Evolutionary conservation across 208 protist species (phyloP).

Genomic region (Trypanosoma conorhini): DNA sequence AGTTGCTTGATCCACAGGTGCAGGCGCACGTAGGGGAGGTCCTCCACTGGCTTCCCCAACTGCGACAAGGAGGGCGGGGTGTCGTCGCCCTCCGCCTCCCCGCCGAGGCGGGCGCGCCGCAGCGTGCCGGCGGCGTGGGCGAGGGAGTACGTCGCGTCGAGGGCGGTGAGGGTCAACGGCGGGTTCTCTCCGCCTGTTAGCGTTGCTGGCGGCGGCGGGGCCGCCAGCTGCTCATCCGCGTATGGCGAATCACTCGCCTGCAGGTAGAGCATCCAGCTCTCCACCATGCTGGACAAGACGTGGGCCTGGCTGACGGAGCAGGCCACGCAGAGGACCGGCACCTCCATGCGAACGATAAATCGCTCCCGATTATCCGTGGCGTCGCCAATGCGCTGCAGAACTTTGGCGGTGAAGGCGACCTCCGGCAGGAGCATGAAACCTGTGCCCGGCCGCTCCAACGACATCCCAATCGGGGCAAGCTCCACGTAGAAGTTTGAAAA

Average conservation of each 20-base stretch:
- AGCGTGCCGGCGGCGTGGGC: not conserved
- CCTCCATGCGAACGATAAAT: constrained; percentile 72
- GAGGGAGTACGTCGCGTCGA: not conserved
- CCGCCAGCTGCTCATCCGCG: not conserved
- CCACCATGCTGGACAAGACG: constrained; percentile 68
- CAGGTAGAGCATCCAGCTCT: constrained; percentile 62
- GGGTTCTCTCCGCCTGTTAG: not conserved
- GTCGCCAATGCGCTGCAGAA: constrained; percentile 75
- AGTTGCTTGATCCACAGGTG: constrained; percentile 64
- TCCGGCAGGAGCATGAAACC: constrained; percentile 79
- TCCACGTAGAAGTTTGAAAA: constrained; percentile 81
- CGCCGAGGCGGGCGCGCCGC: not conserved
- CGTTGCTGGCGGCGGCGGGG: not conserved
- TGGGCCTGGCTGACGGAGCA: constrained; percentile 77
- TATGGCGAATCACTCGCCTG: not conserved
- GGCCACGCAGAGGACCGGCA: constrained; percentile 60
- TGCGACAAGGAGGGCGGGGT: not conserved
- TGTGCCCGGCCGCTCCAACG: constrained; percentile 48
- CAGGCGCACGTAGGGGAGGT: constrained; percentile 51
- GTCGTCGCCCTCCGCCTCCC: constrained; percentile 25
- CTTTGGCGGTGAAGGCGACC: constrained; percentile 62
- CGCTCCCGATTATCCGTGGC: constrained; percentile 40
- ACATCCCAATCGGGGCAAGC: constrained; percentile 63
- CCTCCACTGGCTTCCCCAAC: constrained; percentile 15
- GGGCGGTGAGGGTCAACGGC: not conserved